Conservation (phyloP, 768 basidiomycete genomes). For the Leccinellum rugosiceps region DNA sequence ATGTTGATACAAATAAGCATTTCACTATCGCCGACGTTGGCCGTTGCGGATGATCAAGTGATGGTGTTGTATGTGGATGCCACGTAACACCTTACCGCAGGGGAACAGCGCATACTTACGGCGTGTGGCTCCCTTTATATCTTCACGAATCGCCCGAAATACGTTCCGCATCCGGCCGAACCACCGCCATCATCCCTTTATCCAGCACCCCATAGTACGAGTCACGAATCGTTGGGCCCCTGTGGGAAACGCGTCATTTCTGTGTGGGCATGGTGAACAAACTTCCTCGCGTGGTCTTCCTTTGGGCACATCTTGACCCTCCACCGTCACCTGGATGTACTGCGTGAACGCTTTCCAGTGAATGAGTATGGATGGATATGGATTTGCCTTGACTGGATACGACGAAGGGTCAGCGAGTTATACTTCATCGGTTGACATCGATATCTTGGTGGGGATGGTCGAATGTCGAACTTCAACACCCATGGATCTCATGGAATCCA, state of each 20-base stretch:
- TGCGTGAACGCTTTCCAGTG: slow-evolving; percentile 12
- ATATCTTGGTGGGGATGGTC: slow-evolving; percentile 27
- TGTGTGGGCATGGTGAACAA: slow-evolving; percentile 32
- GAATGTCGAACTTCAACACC: slow-evolving; percentile 33
- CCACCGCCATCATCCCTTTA: no score
- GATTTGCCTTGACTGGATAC: no score
- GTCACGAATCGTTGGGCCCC: slow-evolving; percentile 75
- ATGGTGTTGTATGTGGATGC: slow-evolving; percentile 22
- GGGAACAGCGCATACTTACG: no score
- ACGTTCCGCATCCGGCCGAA: slow-evolving; percentile 45
- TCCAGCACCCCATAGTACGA: slow-evolving; percentile 20
- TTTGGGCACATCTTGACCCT: slow-evolving; percentile 23
- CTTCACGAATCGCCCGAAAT: slow-evolving; percentile 64
- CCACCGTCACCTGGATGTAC: slow-evolving; percentile 18
- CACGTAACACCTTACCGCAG: no score
- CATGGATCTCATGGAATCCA: slow-evolving; percentile 31
- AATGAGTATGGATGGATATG: slow-evolving; percentile 17
- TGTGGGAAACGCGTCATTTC: slow-evolving; percentile 23
- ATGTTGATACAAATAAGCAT: no score
- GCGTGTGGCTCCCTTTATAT: no score
- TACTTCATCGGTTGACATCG: slow-evolving; percentile 24
- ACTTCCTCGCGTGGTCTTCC: slow-evolving; percentile 44
- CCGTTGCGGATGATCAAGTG: no score
- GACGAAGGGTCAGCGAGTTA: slow-evolving; percentile 17
- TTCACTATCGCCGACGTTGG: no score